Evolutionary conservation across 2,329 filamentous ascomycete genomes (phyloP).

Genomic region (Paecilomyces variotii): DNA sequence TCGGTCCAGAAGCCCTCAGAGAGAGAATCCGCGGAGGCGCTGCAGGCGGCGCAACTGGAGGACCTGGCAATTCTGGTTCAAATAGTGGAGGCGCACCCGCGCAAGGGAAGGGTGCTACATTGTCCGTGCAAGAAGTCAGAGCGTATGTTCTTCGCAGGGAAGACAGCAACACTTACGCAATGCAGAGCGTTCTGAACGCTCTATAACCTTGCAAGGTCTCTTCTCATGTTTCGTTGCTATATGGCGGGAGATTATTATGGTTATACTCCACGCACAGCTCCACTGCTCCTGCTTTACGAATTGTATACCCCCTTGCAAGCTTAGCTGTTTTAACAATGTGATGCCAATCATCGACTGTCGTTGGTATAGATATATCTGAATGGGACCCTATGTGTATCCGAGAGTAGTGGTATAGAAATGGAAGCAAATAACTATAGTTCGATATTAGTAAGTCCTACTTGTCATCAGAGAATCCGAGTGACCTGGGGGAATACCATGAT

Average conservation of each 20-base stretch:
- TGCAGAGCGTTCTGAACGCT: slow-evolving; percentile 71
- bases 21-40: slow-evolving; percentile 60
- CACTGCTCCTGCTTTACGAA: not conserved
- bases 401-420: no score
- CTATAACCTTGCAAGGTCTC: slow-evolving; percentile 34
- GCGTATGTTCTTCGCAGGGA: slow-evolving; percentile 79
- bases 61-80: slow-evolving; percentile 31
- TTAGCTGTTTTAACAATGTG: not conserved
- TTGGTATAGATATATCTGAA: not conserved
- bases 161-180: slow-evolving; percentile 69
- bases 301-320: not conserved
- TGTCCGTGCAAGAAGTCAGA: slow-evolving; percentile 51
- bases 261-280: not conserved
- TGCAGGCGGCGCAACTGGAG: slow-evolving; percentile 32
- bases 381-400: no score
- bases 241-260: not conserved
- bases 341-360: not conserved
- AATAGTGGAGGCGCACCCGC: slow-evolving; percentile 31
- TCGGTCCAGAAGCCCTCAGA: slow-evolving; percentile 68
- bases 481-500: no score
- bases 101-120: slow-evolving; percentile 49
- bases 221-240: not conserved
- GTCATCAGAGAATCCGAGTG: no score
- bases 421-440: no score
- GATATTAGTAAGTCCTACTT: no score